Evolutionary conservation across 1,284 basidiomycete genomes (phyloP).

Genomic region (Ceratobasidium theobromae): DNA sequence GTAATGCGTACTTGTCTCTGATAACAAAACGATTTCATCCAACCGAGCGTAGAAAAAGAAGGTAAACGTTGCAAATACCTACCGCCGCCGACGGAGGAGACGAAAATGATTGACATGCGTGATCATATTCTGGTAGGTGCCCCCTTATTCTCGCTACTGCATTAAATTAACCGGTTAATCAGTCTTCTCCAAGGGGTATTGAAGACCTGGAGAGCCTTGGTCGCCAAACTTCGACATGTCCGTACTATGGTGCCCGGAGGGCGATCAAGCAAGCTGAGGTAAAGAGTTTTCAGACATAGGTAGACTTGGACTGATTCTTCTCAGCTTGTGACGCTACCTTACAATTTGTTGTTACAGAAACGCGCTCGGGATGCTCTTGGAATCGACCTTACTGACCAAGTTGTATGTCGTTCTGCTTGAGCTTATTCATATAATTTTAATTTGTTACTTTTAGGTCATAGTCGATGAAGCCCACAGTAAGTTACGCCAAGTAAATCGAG

Average conservation of each 20-base stretch:
- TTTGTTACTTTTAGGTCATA: constrained; percentile 45
- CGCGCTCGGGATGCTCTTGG: constrained; percentile 84
- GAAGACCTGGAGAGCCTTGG: constrained; percentile 86
- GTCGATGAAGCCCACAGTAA: constrained; percentile 97
- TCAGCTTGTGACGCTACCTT: constrained; percentile 87
- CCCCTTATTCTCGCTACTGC: not conserved
- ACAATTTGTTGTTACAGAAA: constrained; percentile 88
- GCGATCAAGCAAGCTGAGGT: constrained; percentile 92
- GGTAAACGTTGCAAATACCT: constrained; percentile 73
- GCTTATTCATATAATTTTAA: not conserved
- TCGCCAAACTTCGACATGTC: constrained; percentile 69
- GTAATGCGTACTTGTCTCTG: not conserved
- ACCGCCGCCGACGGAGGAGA: constrained; percentile 72
- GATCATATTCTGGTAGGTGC: constrained; percentile 79
- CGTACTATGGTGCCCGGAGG: constrained; percentile 88
- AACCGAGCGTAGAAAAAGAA: constrained; percentile 54
- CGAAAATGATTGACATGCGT: constrained; percentile 77
- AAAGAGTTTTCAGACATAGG: constrained; percentile 35
- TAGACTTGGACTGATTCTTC: constrained; percentile 3
- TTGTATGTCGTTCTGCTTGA: constrained; percentile 50
- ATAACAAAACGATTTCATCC: constrained; percentile 3
- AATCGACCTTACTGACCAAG: constrained; percentile 78
- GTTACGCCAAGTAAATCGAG: constrained; percentile 41
- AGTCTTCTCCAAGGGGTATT: constrained; percentile 90
- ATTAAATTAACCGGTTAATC: not conserved